Evolutionary conservation across 176 grass and related monocot genomes (phyloP).

Genomic region (Secale cereale): DNA sequence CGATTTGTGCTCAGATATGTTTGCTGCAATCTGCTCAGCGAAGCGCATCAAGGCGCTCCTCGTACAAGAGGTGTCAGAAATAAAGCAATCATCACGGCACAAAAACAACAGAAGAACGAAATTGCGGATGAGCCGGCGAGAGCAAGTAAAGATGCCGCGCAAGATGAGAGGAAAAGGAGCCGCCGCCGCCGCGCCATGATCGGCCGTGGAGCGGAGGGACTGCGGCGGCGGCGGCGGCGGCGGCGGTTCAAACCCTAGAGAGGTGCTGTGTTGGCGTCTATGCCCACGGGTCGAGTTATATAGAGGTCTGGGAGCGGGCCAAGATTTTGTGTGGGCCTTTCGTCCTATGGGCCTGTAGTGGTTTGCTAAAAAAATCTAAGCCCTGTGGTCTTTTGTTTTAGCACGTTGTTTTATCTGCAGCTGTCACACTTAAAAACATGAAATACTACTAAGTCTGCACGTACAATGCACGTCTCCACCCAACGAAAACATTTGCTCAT

Average conservation of each 20-base stretch:
- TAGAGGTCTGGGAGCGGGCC: neutral
- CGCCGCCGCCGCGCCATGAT: neutral
- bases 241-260: slow-evolving; percentile 20
- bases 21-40: slow-evolving; percentile 43
- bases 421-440: no score
- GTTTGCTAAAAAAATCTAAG: neutral
- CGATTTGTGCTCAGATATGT: neutral
- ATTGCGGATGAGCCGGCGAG: neutral
- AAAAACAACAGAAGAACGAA: neutral
- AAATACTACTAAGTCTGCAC: no score
- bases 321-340: neutral
- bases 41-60: slow-evolving; percentile 35
- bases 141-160: neutral
- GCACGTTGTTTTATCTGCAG: no score
- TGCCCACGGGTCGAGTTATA: neutral
- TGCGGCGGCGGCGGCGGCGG: neutral
- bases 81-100: slow-evolving; percentile 23
- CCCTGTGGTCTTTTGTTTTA: neutral
- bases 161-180: neutral
- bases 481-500: no score
- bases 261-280: no score
- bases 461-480: no score
- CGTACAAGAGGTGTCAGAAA: slow-evolving; percentile 71
- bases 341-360: neutral
- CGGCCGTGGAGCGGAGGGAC: neutral